Conservation (phyloP, 352 stramenopile species). For the Pythium plurisporium region DNA sequence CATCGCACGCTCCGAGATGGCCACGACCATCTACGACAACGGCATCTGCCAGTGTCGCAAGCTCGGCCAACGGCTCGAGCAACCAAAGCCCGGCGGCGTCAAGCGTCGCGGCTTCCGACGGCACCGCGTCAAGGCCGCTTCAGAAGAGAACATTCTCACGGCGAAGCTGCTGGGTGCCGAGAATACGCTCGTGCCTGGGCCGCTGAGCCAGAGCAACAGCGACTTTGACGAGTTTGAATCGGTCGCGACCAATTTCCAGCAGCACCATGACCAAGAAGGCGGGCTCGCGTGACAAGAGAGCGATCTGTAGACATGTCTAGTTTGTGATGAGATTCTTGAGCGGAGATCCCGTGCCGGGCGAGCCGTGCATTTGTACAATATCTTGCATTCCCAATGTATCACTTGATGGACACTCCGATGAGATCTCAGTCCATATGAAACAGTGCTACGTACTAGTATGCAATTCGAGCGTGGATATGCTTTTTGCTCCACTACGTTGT, state of each 20-base stretch:
- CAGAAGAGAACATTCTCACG: conserved; percentile 23
- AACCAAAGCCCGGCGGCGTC: conserved; percentile 25
- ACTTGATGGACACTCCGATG: too few relatives aligned
- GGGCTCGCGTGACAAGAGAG: too few relatives aligned
- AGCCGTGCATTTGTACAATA: too few relatives aligned
- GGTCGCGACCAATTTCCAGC: conserved; percentile 9
- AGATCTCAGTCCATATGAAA: too few relatives aligned
- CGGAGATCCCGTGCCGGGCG: too few relatives aligned
- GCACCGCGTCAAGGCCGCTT: conserved; percentile 12
- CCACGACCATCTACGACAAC: conserved; percentile 32
- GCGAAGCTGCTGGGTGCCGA: conserved; percentile 18
- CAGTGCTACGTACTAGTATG: too few relatives aligned
- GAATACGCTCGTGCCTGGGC: not conserved
- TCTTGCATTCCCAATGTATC: too few relatives aligned
- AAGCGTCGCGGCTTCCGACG: conserved; percentile 11
- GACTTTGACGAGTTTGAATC: conserved; percentile 25
- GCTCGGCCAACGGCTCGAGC: conserved; percentile 45
- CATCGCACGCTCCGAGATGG: conserved; percentile 1
- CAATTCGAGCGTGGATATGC: too few relatives aligned
- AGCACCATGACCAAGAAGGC: conserved; percentile 12
- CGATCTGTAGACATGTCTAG: too few relatives aligned
- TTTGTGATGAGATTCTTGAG: too few relatives aligned
- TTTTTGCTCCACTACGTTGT: too few relatives aligned
- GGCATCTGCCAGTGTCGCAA: conserved; percentile 49
- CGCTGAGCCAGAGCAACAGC: not conserved